Evolutionary conservation across 108 stramenopile genomes (phyloP).

Genomic region (Skeletonema menzelii): DNA sequence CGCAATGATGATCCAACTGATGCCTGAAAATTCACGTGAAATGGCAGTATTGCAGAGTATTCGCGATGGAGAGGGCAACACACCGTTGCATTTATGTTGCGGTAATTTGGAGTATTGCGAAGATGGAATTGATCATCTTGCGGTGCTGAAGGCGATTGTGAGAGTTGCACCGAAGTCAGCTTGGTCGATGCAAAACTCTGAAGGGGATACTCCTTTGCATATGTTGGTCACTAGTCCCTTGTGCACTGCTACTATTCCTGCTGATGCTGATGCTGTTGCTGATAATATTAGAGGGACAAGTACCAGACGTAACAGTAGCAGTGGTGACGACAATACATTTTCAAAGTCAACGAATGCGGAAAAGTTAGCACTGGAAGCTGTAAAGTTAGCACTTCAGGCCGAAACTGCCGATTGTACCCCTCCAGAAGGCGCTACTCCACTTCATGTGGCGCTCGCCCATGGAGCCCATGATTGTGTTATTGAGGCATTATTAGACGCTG

Average conservation of each 20-base stretch:
- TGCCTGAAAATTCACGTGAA: slow-evolving; percentile 29
- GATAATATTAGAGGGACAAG: neutral
- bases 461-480: slow-evolving; percentile 52
- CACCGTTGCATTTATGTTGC: slow-evolving; percentile 58
- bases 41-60: slow-evolving; percentile 22
- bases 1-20: slow-evolving; percentile 41
- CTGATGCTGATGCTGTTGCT: neutral
- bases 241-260: slow-evolving; percentile 26
- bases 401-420: slow-evolving; percentile 13
- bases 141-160: slow-evolving; percentile 43
- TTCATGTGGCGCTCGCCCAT: slow-evolving; percentile 57
- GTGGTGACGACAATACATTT: neutral
- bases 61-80: slow-evolving; percentile 53
- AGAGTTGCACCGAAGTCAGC: slow-evolving; percentile 38
- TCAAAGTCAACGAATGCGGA: neutral
- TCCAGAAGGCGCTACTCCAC: slow-evolving; percentile 46
- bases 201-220: slow-evolving; percentile 64
- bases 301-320: neutral
- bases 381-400: slow-evolving; percentile 20
- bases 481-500: slow-evolving; percentile 38
- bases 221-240: slow-evolving; percentile 52
- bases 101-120: slow-evolving; percentile 36
- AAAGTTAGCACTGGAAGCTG: slow-evolving; percentile 2
- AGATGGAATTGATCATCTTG: slow-evolving; percentile 14
- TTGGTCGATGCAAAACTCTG: slow-evolving; percentile 47